Conservation (phyloP, 345 rosid genomes). For the Acer yangbiense region DNA sequence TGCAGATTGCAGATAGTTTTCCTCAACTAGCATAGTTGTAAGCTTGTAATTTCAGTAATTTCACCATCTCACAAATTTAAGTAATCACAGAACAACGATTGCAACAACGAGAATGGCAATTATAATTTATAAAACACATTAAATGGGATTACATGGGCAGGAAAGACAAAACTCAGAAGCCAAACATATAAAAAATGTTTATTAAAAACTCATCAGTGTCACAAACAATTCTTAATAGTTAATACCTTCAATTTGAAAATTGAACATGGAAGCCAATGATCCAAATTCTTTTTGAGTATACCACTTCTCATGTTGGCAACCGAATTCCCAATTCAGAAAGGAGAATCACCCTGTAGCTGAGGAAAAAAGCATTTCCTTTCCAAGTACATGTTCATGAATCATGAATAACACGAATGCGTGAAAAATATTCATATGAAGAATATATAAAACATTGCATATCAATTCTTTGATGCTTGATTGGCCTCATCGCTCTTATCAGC, state of each 20-base stretch:
- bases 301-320: conserved; percentile 13
- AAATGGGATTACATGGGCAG: background rate
- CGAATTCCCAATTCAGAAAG: conserved; percentile 19
- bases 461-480: conserved; percentile 25
- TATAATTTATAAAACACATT: background rate
- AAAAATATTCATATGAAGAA: background rate
- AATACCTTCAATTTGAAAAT: background rate
- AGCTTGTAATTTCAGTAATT: too few relatives aligned
- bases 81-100: too few relatives aligned
- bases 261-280: conserved; percentile 8
- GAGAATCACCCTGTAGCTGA: conserved; percentile 10
- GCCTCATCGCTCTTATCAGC: conserved; percentile 26
- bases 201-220: conserved; percentile 4
- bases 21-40: background rate
- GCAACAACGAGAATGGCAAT: background rate
- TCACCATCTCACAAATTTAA: background rate
- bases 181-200: background rate
- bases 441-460: conserved; percentile 4
- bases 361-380: conserved; percentile 14
- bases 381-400: background rate
- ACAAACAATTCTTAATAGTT: conserved; percentile 9
- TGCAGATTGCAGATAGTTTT: too few relatives aligned
- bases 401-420: background rate
- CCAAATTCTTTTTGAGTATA: conserved; percentile 24
- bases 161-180: background rate